Base-by-base conservation (phyloP, 495 filamentous ascomycete genomes). In the Aspergillus bridgeri region DNA sequence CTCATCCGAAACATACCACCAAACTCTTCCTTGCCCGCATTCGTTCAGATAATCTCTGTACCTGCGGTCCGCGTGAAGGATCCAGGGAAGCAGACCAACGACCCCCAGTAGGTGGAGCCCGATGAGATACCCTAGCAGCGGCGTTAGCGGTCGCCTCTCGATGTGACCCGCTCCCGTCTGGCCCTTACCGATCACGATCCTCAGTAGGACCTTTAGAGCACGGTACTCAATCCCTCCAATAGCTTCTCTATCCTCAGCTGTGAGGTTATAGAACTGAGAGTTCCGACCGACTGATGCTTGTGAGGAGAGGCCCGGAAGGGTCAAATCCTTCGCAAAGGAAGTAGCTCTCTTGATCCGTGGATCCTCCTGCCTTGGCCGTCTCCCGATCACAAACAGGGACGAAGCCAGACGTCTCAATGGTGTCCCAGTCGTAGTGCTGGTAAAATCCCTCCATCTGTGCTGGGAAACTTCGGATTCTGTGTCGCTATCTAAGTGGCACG, bases 231-330 rank as follows among this genome's bases (percentile, higher is more conserved):
- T 83, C 8, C 84, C 84, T 4, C 84, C 84, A 6, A 87, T 64
- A 48, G 77, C 75, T 56, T 86, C 83, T 43, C 82, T 69, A 60
- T 86, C 81, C 55, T 80, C 75, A 22, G 77, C 74, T n/a, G 79
- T 80, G 48, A 87, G 57, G 57, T 89, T 87, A 13, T 89, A 73
- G 57, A 95, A 94, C 6, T 83, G 80, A 11, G 89, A 92, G 67
- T 94, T 94, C 33, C 90, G 79, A 23, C 88, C 90, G 27, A 91
- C 63, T 0, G 90, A 92, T 6, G 89, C 69, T 6, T 64, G 66
- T 1, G 64, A 64, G 6, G 64, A 71, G n/a, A 71, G 58, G 18
- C 59, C 55, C 5, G 69, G 66, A 45, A 71, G 57, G 19, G 60
- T 51, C 9, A 62, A 5, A 3, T 45, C 17, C 21, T 54, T 23